Conservation (phyloP, 305 asterid genomes). For the Fraxinus angustifolia region DNA sequence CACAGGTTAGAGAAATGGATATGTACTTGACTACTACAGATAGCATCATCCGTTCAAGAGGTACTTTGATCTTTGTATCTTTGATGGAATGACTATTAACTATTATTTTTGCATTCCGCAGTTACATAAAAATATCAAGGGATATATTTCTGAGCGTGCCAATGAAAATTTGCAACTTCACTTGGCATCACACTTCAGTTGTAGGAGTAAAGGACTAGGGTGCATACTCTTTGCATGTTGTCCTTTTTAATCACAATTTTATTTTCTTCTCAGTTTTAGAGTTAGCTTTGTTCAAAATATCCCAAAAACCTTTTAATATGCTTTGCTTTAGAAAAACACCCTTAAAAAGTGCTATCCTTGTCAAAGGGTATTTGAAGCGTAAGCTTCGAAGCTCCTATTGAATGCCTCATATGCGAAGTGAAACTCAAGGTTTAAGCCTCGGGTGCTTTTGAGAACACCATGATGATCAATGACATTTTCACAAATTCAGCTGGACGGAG, state of each 20-base stretch:
- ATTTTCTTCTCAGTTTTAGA: not conserved
- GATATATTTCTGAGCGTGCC: not conserved
- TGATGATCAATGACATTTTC: not conserved
- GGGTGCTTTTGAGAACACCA: not conserved
- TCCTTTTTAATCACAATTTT: not conserved
- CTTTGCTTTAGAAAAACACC: not conserved
- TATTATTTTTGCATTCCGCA: not conserved
- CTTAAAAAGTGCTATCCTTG: not conserved
- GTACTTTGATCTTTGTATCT: conserved; percentile 30
- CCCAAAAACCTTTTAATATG: not conserved
- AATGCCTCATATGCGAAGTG: not conserved
- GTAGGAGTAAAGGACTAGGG: not conserved
- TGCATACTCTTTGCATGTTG: not conserved
- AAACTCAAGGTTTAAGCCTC: not conserved
- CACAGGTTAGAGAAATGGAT: conserved; percentile 84
- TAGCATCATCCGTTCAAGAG: conserved; percentile 68
- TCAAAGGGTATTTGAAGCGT: not conserved
- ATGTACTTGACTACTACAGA: conserved; percentile 90
- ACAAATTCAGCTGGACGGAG: not conserved
- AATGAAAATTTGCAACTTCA: not conserved
- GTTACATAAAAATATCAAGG: not conserved
- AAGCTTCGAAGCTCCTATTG: not conserved
- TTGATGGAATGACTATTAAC: not conserved
- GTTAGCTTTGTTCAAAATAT: not conserved
- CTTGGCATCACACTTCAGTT: not conserved